Base-by-base conservation (phyloP, 2,329 filamentous ascomycete genomes). In the Mariannaea sp. region DNA sequence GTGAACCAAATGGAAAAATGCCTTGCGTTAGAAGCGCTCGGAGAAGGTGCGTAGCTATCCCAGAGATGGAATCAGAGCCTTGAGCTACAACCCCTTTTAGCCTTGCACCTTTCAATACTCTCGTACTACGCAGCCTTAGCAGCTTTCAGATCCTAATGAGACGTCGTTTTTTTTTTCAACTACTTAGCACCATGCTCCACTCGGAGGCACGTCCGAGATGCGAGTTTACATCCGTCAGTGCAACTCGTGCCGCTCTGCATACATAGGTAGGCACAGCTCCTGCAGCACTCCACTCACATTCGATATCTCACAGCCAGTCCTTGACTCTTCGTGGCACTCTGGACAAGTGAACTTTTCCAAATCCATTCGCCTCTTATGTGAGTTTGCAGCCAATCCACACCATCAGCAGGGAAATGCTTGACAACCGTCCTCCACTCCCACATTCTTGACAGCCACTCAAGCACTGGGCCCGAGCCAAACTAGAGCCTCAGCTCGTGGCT, bases 401-500 rank as follows among this genome's bases (percentile, higher is more conserved):
- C 46, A 55, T 36, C 33, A 40, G 43, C 38, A 44, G 27, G 29
- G 40, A 27, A 36, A 33, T 53, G 51, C 44, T 39, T 32, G 19
- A 22, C 20, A 26, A 7, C 30, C 26, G 7, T 30, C 16, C 30
- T 47, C 24, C 20, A 39, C 40, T 49, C 20, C 42, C 45, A 35
- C 45, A 8, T 27, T 19, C 29, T 41, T 19, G n/a, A 42, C 38
- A 48, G 22, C 43, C 50, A 43, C 39, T 53, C 49, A 24, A 36
- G 35, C 27, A 16, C 26, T 33, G n/a, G 7, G n/a, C 17, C 26
- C n/a, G 17, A 45, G 27, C 27, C 26, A 16, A 42, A 38, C 36
- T 55, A 49, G 52, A 55, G 52, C 52, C 41, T 45, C 41, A 45
- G 52, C 44, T 53, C 39, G 39, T 48, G 44, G 32, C 50, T 50